phyloP scores from a whole-genome alignment of 805 yeast species.

The Candida nonsorbophila region DNA sequence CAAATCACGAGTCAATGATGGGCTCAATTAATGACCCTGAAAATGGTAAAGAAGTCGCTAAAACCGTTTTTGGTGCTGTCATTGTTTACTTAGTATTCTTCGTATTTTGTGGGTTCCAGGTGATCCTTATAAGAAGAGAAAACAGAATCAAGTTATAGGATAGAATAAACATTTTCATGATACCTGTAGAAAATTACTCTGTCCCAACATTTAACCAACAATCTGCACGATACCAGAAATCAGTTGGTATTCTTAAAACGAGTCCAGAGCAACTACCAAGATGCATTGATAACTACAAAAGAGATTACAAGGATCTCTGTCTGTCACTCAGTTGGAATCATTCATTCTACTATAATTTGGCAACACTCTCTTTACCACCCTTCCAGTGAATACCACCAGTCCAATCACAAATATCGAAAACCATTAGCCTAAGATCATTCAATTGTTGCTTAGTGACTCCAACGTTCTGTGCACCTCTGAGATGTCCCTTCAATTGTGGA shows the following conservation, averaged over 20 bases:
- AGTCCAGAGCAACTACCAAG: background rate
- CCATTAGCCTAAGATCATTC: slow-evolving; percentile 53
- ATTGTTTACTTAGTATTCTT: slow-evolving; percentile 75
- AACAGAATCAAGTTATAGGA: slow-evolving; percentile 48
- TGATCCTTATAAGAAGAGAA: slow-evolving; percentile 57
- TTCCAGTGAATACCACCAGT: slow-evolving; percentile 50
- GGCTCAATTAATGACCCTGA: slow-evolving; percentile 89
- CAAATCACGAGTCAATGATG: slow-evolving; percentile 84
- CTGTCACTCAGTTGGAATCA: no score
- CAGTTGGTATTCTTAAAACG: background rate
- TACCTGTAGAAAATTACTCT: background rate
- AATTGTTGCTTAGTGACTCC: slow-evolving; percentile 68
- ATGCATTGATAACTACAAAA: no score
- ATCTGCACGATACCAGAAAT: background rate
- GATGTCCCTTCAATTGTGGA: slow-evolving; percentile 88
- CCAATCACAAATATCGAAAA: slow-evolving; percentile 66
- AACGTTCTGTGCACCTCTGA: slow-evolving; percentile 76
- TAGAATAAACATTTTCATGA: background rate
- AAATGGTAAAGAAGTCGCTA: slow-evolving; percentile 91
- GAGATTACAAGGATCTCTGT: no score
- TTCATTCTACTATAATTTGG: slow-evolving; percentile 41
- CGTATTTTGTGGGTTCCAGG: slow-evolving; percentile 86
- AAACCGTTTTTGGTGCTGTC: slow-evolving; percentile 86
- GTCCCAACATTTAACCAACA: background rate
- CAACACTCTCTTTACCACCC: slow-evolving; percentile 52